phyloP scores from a whole-genome alignment of 805 yeast genomes.

The Maudiozyma serrabonitensis region DNA sequence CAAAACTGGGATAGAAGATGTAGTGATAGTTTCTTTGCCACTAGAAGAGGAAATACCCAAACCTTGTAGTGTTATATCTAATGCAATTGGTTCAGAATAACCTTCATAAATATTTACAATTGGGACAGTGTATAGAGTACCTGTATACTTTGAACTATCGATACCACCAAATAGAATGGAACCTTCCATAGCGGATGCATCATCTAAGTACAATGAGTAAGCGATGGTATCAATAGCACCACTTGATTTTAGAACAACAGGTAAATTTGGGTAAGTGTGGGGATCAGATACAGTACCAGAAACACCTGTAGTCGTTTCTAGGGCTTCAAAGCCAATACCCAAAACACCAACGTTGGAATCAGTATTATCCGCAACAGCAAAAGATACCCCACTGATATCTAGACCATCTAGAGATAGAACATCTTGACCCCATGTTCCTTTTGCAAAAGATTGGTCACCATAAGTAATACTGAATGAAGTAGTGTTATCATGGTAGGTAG shows the following conservation, averaged over 20 bases:
- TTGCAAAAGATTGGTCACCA: conserved; percentile 41
- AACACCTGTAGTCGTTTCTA: conserved; percentile 43
- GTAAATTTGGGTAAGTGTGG: conserved; percentile 57
- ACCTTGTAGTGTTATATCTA: conserved; percentile 21
- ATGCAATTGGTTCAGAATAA: conserved; percentile 9
- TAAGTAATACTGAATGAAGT: conserved; percentile 39
- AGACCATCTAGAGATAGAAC: conserved; percentile 35
- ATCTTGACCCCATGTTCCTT: conserved; percentile 42
- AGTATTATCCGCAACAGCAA: conserved; percentile 26
- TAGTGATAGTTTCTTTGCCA: conserved; percentile 12
- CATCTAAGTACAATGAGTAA: conserved; percentile 54
- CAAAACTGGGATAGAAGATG: conserved; percentile 29
- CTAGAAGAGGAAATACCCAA: conserved; percentile 22
- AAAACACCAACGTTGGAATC: conserved; percentile 36
- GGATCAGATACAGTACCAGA: conserved; percentile 4
- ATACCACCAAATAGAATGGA: conserved; percentile 60
- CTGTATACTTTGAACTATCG: conserved; percentile 52
- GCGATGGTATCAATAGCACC: conserved; percentile 46
- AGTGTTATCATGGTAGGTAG: conserved; percentile 18
- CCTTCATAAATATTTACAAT: conserved; percentile 32
- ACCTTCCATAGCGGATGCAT: conserved; percentile 34
- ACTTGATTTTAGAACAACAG: conserved; percentile 43
- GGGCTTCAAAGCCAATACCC: conserved; percentile 41
- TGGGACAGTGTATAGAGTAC: conserved; percentile 43
- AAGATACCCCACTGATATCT: conserved; percentile 17